phyloP scores from a whole-genome alignment of 2,329 filamentous ascomycete species.

The Fusarium solani-melongenae region DNA sequence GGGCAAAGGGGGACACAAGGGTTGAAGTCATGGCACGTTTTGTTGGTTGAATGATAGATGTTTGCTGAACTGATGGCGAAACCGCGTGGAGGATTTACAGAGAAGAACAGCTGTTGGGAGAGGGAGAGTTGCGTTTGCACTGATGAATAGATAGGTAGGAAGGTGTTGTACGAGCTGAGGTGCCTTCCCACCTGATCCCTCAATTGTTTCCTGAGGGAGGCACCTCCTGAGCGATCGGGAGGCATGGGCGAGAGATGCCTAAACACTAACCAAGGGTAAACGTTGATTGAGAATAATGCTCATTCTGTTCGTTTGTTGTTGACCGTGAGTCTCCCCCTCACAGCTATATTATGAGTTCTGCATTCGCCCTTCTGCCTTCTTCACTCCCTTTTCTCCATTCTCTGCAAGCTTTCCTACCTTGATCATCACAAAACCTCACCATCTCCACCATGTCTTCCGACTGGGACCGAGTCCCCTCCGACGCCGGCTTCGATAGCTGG shows the following conservation, averaged over 20 bases:
- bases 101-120: not conserved
- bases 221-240: too few species aligned
- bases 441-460: not conserved
- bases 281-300: not conserved
- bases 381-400: not conserved
- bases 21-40: not conserved
- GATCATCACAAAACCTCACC: not conserved
- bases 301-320: not conserved
- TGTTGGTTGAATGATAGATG: not conserved
- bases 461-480: not conserved
- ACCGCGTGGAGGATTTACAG: not conserved
- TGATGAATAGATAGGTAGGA: not conserved
- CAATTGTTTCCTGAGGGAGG: not conserved
- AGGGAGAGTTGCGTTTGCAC: not conserved
- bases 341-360: not conserved
- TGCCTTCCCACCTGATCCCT: not conserved
- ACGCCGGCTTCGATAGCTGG: not conserved
- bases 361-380: not conserved
- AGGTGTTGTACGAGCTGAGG: not conserved
- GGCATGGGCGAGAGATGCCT: not conserved
- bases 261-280: not conserved
- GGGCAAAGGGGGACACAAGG: not conserved
- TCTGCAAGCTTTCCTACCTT: not conserved
- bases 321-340: not conserved
- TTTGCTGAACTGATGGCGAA: not conserved